Base-by-base conservation (phyloP, 2,329 filamentous ascomycete genomes). In the Catunica adiposa region DNA sequence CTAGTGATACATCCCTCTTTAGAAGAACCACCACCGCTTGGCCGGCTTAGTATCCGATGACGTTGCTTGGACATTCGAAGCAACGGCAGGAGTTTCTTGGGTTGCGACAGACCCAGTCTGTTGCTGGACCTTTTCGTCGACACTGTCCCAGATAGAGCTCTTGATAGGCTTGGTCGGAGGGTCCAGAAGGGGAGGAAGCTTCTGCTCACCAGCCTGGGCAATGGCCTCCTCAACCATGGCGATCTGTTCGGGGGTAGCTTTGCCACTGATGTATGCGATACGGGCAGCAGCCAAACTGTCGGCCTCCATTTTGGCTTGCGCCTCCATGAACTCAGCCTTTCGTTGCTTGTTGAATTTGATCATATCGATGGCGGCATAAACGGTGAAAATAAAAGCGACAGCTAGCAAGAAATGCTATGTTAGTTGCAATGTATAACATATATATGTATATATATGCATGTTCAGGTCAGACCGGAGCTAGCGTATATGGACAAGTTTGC, bases 301-400 rank as follows among this genome's bases (percentile, higher is more conserved):
- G 62, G 70, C 72, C 53, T 73, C 71, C 63, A 79, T 68, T 59
- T 72, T 68, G 65, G 71, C 71, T 63, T 79, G 76, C 55, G 76
- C 70, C 58, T 76, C 73, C 62, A 75, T 63, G 70, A 79, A 81
- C 65, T 81, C 78, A 63, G 67, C 68, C 63, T 76, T 77, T 62
- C 77, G 76, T 67, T 75, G 73, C 62, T 74, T 74, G 71, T 81
- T 81, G 66, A 77, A 76, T 55, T 71, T 69, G 59, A 80, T 70
- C 78, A 81, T 81, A 66, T 81, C 78, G 69, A 71, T 74, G 17
- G 77, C 74, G 37, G 78, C 78, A 69, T 80, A 81, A 59, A 73
- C 67, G 55, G 76, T 79, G 42, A 78, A 70, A 26, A 80, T 68
- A 60, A 72, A 71, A 59, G 76, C 76, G 59, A 80, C 69, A 52